These are phyloP conservation scores for Trichoderma sp. DNA, from an alignment of 2,329 filamentous ascomycete genomes.

Conservation along the genomic window DNA sequence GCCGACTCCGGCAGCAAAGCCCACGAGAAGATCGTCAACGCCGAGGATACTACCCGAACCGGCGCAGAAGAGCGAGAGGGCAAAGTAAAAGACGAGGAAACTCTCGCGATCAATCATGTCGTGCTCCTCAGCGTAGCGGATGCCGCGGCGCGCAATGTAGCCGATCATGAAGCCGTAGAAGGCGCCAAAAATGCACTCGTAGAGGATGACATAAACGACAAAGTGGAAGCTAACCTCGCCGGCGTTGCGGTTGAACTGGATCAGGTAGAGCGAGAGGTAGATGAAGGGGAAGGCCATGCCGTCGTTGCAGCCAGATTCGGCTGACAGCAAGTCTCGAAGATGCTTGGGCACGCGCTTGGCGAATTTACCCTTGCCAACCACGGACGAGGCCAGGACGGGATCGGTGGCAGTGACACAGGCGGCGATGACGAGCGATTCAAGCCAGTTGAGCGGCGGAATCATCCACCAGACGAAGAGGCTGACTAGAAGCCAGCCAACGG, in stretches of 20 bases:
- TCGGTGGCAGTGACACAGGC: slow-evolving; percentile 98
- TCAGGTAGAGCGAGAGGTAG: slow-evolving; percentile 87
- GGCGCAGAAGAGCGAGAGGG: slow-evolving; percentile 91
- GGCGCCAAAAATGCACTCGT: slow-evolving; percentile 93
- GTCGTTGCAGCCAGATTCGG: slow-evolving; percentile 98
- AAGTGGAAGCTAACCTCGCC: slow-evolving; percentile 76
- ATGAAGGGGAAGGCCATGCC: slow-evolving; percentile 99
- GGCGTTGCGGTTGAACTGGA: slow-evolving; percentile 73
- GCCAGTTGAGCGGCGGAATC: slow-evolving; percentile 75
- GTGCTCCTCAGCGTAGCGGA: slow-evolving; percentile 80
- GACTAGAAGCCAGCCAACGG: slow-evolving; percentile 89
- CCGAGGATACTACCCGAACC: slow-evolving; percentile 90
- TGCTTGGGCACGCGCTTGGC: slow-evolving; percentile 97
- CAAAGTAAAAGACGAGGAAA: slow-evolving; percentile 98
- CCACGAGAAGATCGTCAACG: slow-evolving; percentile 89
- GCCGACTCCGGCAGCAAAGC: slow-evolving; percentile 93
- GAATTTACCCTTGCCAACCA: slow-evolving; percentile 98
- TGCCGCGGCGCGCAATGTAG: slow-evolving; percentile 86
- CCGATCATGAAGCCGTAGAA: slow-evolving; percentile 85
- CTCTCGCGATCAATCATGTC: slow-evolving; percentile 94
- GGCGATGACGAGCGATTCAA: slow-evolving; percentile 82
- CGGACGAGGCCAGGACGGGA: slow-evolving; percentile 93
- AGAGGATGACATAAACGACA: slow-evolving; percentile 86
- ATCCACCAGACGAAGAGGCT: slow-evolving; percentile 96
- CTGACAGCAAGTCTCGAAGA: slow-evolving; percentile 89